Conservation (phyloP, 768 basidiomycete genomes). For the Phanerochaete sordida region DNA sequence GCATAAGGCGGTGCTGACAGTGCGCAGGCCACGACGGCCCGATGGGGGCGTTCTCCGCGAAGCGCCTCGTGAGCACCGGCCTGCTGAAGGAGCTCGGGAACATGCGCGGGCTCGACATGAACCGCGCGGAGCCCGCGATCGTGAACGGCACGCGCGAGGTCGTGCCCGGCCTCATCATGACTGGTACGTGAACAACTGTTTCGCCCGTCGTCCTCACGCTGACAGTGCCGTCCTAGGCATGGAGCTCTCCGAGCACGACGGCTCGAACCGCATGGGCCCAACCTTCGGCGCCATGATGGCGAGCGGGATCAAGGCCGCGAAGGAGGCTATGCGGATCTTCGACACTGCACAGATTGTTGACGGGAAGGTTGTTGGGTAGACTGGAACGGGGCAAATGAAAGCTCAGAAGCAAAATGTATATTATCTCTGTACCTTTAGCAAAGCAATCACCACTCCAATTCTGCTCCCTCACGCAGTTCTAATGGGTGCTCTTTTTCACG, state of each 20-base stretch:
- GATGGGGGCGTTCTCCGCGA: constrained; percentile 81
- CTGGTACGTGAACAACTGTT: constrained; percentile 40
- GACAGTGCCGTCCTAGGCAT: constrained; percentile 44
- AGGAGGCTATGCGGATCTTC: constrained; percentile 32
- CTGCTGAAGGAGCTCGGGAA: constrained; percentile 71
- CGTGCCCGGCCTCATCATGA: constrained; percentile 69
- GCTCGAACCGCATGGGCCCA: constrained; percentile 64
- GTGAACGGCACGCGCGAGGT: constrained; percentile 77
- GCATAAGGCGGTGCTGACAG: not conserved
- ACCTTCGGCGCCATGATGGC: constrained; percentile 82
- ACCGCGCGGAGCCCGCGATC: constrained; percentile 77
- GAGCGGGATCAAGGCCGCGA: constrained; percentile 53
- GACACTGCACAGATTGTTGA: constrained; percentile 32
- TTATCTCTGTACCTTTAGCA: not conserved
- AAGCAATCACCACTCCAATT: too few relatives aligned
- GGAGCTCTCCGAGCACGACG: constrained; percentile 82
- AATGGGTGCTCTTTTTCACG: too few relatives aligned
- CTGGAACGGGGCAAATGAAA: not conserved
- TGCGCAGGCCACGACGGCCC: constrained; percentile 37
- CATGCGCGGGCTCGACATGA: constrained; percentile 81
- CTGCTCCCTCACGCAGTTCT: too few relatives aligned
- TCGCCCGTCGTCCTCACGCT: not conserved
- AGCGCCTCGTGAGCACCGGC: constrained; percentile 74
- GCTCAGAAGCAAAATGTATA: not conserved
- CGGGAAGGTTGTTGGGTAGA: constrained; percentile 31